phyloP scores from a whole-genome alignment of 2,329 filamentous ascomycete species.

The Calycina herbarum region DNA sequence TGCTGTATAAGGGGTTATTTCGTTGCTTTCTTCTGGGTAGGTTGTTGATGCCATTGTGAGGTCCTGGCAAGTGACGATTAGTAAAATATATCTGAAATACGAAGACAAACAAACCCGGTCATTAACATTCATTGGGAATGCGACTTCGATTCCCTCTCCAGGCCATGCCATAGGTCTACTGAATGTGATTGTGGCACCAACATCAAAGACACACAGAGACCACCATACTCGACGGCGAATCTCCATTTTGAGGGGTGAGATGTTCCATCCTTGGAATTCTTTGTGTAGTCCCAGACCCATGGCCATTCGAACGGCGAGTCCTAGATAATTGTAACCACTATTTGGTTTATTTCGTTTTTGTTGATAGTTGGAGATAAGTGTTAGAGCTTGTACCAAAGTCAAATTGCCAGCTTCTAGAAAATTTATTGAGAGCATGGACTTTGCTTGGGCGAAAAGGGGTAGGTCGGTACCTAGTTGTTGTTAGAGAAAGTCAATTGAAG shows the following conservation, averaged over 20 bases:
- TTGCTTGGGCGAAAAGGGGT: slow-evolving; percentile 19
- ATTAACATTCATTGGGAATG: slow-evolving; percentile 22
- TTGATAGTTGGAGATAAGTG: slow-evolving; percentile 39
- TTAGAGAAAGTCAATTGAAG: background rate
- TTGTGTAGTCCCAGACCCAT: slow-evolving; percentile 49
- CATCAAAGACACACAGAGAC: slow-evolving; percentile 24
- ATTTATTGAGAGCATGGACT: slow-evolving; percentile 41
- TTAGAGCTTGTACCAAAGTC: slow-evolving; percentile 46
- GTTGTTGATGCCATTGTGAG: slow-evolving; percentile 39
- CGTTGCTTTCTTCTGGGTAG: slow-evolving; percentile 17
- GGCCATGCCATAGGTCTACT: slow-evolving; percentile 23
- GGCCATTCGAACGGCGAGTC: slow-evolving; percentile 91
- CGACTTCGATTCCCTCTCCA: slow-evolving; percentile 20
- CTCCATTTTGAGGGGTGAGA: slow-evolving; percentile 23
- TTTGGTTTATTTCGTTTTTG: slow-evolving; percentile 50
- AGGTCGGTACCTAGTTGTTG: slow-evolving; percentile 16
- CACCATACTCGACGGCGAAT: slow-evolving; percentile 25
- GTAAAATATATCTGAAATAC: background rate
- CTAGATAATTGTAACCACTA: slow-evolving; percentile 69
- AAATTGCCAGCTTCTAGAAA: slow-evolving; percentile 46
- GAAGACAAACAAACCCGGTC: slow-evolving; percentile 17
- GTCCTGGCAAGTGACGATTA: slow-evolving; percentile 4
- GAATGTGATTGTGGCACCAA: slow-evolving; percentile 26
- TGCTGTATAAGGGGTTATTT: too few relatives aligned
- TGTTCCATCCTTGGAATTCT: slow-evolving; percentile 24